A percentile compares a stretch with the other conserved stretches of the same genome.
Evolutionary conservation across 2,329 filamentous ascomycete species (phyloP).

Genomic region (Ascochyta lentis): DNA sequence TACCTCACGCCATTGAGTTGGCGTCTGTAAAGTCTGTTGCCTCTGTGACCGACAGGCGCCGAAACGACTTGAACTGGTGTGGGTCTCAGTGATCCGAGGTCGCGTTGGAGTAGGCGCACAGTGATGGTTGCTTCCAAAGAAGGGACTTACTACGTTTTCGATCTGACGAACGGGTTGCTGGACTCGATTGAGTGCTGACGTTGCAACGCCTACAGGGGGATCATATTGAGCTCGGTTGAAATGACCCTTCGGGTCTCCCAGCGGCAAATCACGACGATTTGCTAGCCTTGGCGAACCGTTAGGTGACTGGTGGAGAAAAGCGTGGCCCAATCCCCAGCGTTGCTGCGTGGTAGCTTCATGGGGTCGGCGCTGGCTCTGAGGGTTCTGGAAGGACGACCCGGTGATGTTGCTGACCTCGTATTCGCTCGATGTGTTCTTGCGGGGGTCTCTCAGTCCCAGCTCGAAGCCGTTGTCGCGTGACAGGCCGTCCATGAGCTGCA

Average conservation of each 20-base stretch:
- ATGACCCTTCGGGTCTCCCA: conserved; percentile 6
- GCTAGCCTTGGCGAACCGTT: conserved; percentile 7
- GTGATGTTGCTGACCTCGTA: neutral
- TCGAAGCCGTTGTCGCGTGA: conserved; percentile 31
- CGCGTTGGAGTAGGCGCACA: conserved; percentile 19
- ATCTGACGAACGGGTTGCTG: conserved; percentile 23
- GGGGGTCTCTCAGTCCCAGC: conserved; percentile 39
- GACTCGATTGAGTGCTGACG: neutral
- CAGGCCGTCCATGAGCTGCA: conserved; percentile 41
- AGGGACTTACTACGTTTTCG: conserved; percentile 50
- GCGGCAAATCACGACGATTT: neutral
- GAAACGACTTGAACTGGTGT: conserved; percentile 38
- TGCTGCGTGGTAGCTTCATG: conserved; percentile 4
- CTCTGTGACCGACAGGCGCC: conserved; percentile 36
- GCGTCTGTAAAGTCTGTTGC: conserved; percentile 9
- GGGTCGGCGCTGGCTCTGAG: neutral
- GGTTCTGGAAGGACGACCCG: conserved; percentile 6
- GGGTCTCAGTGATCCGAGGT: conserved; percentile 33
- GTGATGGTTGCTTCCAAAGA: conserved; percentile 40
- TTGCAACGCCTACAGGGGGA: neutral
- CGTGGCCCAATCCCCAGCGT: conserved; percentile 23
- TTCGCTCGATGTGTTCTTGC: conserved; percentile 4
- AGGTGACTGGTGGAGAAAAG: conserved; percentile 28
- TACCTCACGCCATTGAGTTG: conserved; percentile 29
- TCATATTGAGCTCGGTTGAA: conserved; percentile 14